These are phyloP conservation scores for Fusarium foetens DNA, from an alignment of 2,329 filamentous ascomycete species.

Conservation along the genomic window DNA sequence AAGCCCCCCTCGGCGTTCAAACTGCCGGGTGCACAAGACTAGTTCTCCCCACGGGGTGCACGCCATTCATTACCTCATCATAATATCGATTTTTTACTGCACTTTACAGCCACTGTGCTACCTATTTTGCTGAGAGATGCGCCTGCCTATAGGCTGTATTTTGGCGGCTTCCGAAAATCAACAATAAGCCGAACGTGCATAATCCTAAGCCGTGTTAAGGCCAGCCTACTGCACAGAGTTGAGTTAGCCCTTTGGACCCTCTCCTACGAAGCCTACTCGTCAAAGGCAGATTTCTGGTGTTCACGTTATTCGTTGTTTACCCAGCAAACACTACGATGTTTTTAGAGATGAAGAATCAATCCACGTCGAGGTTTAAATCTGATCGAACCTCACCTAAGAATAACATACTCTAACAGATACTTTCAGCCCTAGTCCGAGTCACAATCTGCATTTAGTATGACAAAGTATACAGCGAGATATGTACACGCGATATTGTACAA, in stretches of 20 bases:
- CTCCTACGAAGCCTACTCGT: background rate
- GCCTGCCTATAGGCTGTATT: background rate
- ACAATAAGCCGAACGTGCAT: background rate
- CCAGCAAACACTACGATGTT: background rate
- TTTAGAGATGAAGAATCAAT: background rate
- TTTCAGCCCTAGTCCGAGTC: background rate
- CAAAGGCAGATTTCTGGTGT: accelerated
- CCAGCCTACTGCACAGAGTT: background rate
- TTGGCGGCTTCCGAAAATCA: background rate
- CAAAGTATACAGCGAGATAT: background rate
- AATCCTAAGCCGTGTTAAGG: background rate
- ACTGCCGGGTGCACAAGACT: background rate
- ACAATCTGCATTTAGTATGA: background rate
- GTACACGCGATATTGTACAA: background rate
- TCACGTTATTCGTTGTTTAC: background rate
- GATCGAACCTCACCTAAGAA: background rate
- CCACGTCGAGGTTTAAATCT: background rate
- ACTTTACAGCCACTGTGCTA: background rate
- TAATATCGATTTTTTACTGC: background rate
- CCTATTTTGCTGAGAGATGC: background rate
- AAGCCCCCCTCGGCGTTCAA: background rate
- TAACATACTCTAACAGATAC: accelerated
- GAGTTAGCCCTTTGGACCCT: too few relatives aligned
- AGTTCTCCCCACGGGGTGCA: background rate
- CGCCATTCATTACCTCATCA: background rate